Percentiles rank a stretch among this genome's conserved stretches.
Conservation (phyloP, 2,329 filamentous ascomycete genomes). For the Apiospora saccharicola region DNA sequence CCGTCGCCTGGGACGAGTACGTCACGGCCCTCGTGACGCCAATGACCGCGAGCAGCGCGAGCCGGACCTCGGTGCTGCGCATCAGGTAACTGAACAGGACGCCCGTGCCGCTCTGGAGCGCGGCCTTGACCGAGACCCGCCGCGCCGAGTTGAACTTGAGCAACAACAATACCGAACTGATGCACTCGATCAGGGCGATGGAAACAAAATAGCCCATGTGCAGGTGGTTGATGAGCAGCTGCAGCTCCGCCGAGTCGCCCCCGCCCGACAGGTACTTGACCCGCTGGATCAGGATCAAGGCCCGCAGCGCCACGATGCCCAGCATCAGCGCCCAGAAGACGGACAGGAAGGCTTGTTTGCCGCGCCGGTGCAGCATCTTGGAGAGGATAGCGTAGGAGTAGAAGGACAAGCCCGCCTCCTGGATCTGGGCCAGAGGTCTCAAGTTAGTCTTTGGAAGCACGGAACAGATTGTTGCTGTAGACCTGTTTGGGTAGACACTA, state of each 20-base stretch:
- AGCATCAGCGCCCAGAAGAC: slow-evolving; percentile 66
- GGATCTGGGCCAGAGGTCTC: slow-evolving; percentile 40
- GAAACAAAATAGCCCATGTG: slow-evolving; percentile 52
- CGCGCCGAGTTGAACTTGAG: slow-evolving; percentile 46
- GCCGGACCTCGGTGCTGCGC: slow-evolving; percentile 49
- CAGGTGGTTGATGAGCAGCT: slow-evolving; percentile 45
- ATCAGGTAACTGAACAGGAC: slow-evolving; percentile 50
- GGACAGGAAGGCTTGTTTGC: slow-evolving; percentile 52
- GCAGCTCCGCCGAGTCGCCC: slow-evolving; percentile 31
- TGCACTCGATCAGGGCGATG: slow-evolving; percentile 50
- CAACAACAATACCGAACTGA: slow-evolving; percentile 50
- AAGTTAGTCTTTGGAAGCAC: neutral
- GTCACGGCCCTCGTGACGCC: slow-evolving; percentile 50
- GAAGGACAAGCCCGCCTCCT: slow-evolving; percentile 53
- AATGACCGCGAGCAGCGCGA: slow-evolving; percentile 47
- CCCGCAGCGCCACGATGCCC: slow-evolving; percentile 57
- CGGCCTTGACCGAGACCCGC: slow-evolving; percentile 40
- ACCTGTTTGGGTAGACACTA: no score
- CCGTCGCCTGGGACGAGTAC: slow-evolving; percentile 48
- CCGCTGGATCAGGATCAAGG: slow-evolving; percentile 45
- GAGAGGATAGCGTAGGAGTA: slow-evolving; percentile 61
- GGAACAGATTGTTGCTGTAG: no score
- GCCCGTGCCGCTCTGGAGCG: slow-evolving; percentile 31
- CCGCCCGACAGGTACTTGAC: slow-evolving; percentile 40
- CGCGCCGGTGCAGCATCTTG: slow-evolving; percentile 55